phyloP scores from a whole-genome alignment of 2,329 filamentous ascomycete species.

The Cryphonectria naterciae region DNA sequence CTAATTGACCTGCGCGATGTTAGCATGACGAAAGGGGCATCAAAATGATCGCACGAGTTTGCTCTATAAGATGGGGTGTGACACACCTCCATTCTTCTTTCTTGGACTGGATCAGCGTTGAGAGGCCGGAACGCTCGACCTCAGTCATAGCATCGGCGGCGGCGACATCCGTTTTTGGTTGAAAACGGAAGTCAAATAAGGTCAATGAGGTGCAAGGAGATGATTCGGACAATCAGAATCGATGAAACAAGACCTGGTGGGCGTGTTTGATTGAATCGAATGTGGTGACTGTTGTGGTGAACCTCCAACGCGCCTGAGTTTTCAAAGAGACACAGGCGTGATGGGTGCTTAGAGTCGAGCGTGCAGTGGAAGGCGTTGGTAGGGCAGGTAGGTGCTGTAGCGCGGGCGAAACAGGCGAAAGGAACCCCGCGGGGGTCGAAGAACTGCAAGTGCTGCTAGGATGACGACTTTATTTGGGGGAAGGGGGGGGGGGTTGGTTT shows the following conservation, averaged over 20 bases:
- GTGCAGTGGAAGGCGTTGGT: constrained; percentile 5
- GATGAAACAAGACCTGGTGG: constrained; percentile 45
- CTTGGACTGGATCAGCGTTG: constrained; percentile 68
- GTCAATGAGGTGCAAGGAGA: constrained; percentile 42
- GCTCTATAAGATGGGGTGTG: constrained; percentile 48
- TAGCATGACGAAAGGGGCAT: constrained; percentile 50
- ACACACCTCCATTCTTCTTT: constrained; percentile 65
- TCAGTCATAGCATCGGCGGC: constrained; percentile 72
- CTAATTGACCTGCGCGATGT: constrained; percentile 66
- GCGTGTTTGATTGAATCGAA: constrained; percentile 39
- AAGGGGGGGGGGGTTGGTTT: not conserved
- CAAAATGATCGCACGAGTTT: constrained; percentile 53
- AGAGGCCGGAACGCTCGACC: constrained; percentile 68
- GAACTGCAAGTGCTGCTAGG: not conserved
- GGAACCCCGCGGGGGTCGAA: constrained; percentile 15
- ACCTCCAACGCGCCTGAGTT: constrained; percentile 25
- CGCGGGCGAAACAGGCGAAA: constrained; percentile 7
- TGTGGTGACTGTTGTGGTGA: constrained; percentile 25
- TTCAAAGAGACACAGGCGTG: constrained; percentile 22
- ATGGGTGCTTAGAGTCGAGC: constrained; percentile 19
- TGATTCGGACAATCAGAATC: constrained; percentile 35
- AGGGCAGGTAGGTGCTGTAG: constrained; percentile 12
- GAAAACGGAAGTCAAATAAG: constrained; percentile 59
- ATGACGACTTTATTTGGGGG: not conserved
- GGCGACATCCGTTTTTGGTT: constrained; percentile 70